Base-by-base conservation (phyloP, 768 basidiomycete species). In the Rhodosporidiobolus odoratus region DNA sequence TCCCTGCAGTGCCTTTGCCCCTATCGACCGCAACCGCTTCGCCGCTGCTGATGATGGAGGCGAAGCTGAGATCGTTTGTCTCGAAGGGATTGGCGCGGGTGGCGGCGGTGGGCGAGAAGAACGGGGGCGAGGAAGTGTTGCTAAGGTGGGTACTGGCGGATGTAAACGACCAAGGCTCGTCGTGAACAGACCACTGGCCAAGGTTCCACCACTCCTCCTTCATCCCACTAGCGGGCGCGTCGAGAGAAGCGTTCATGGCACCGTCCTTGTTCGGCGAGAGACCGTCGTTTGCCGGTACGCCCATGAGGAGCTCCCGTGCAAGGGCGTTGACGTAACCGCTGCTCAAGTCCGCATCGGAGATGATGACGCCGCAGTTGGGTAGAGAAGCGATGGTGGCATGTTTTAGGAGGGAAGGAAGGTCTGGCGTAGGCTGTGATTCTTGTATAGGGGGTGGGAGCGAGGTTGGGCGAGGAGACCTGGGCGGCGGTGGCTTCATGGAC, bases 241-340 rank as follows among this genome's bases (percentile, higher is more conserved):
- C 23, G 23, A 23, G 8, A 9, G 15, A n/a, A 50, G 48, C 12
- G 43, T 43, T 43, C 21, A 30, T 8, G 64, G 56, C 21, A 48
- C 19, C 38, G 40, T 54, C 9, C 30, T 35, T 37, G 57, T 58
- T 54, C 41, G 57, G 16, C 10, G 30, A 15, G 6, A 35, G 16
- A 6, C 54, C 45, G 45, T 69, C 68, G 10, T 35, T 30, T 2
- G 62, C 38, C 1, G 67, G 66, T 16, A 74, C 64, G n/a, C 73
- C 73, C 65, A 74, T 67, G 53, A 74, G 66, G 3, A 74, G 37
- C 61, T 74, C 73, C 1, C 73, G 58, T 1, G 73, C 66, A 32
- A 67, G 66, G 10, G 69, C 66, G 60, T 74, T 74, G 73, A 71
- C 69, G 63, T 67, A 74, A 3, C 73, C 73, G 21, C 65, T 63